Evolutionary conservation across 139 green algal genomes (phyloP), one percentile per base, ranked within the genome.

Genomic region (Limnomonas spitsbergensis): DNA sequence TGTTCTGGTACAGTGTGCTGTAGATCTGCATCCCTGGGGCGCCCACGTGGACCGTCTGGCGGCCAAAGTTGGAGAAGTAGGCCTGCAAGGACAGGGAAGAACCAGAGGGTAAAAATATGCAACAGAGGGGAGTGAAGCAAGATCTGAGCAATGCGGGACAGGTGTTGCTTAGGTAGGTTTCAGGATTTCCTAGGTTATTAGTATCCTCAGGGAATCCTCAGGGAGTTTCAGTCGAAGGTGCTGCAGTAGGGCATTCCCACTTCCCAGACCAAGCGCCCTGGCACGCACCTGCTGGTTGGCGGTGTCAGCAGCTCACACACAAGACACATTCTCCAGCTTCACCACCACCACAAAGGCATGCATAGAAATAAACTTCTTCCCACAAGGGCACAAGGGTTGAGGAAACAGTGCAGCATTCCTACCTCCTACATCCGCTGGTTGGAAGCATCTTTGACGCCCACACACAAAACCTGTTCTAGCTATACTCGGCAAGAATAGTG

Each of bases 21-120:
- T 78, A 71, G 31, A 78, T 69, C 32, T 78, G 42, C 31, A 53
- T 40, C 4, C 47, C 73, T 32, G 73, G 73, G 9, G 73, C 14
- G 7, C 47, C 73, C 4, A 78, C 3, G 35, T 78, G 47, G 3
- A 70, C 73, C 2, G 47, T 52, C 7, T 69, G 3, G 26, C 4
- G 14, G 3, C 73, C 73, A 70, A 71, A 69, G 52, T 78, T 78
- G 7, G 47, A 53, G 73, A 78, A 78, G n/a, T 14, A n/a, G n/a
- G 68, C 68, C 68, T 75, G 56, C 42, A 54, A 27, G 42, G 42
- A 54, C 6, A 6, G 9, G 9, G 6, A 54, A 9, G 7, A 54
- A 54, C 7, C 6, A 9, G 9, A 54, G 42, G 7, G 7, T 9
- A 54, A 9, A 9, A 27, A 9, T 54, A 54, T 9, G 7, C 42